A percentile compares a stretch with the other conserved stretches of the same genome.
Conservation (phyloP, 768 basidiomycete genomes). For the Mycena rebaudengoi region DNA sequence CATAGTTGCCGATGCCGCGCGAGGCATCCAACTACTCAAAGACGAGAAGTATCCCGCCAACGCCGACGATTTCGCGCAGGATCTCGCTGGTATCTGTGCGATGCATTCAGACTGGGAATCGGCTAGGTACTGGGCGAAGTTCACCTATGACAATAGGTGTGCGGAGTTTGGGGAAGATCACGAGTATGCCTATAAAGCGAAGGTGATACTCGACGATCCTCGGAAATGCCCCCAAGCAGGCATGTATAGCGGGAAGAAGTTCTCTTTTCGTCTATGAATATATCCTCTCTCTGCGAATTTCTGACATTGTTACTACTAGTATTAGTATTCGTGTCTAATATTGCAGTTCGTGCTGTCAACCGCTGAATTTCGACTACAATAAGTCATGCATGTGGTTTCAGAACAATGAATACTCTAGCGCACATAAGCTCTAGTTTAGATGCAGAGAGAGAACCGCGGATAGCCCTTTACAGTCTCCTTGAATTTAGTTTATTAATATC, state of each 20-base stretch:
- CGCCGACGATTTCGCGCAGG: slow-evolving; percentile 29
- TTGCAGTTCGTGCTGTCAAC: too few relatives aligned
- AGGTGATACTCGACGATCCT: slow-evolving; percentile 10
- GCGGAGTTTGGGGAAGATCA: slow-evolving; percentile 33
- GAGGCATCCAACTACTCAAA: slow-evolving; percentile 11
- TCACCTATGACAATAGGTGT: slow-evolving; percentile 24
- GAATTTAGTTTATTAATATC: too few relatives aligned
- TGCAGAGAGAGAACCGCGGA: too few relatives aligned
- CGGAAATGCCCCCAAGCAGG: slow-evolving; percentile 10
- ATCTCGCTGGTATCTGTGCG: slow-evolving; percentile 29
- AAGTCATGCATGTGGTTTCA: too few relatives aligned
- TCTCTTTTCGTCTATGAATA: not conserved
- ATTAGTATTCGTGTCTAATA: too few relatives aligned
- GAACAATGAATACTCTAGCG: too few relatives aligned
- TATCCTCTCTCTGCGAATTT: too few relatives aligned
- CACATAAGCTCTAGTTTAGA: too few relatives aligned
- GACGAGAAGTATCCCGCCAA: slow-evolving; percentile 31
- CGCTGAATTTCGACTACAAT: too few relatives aligned
- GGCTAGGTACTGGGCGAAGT: slow-evolving; percentile 31
- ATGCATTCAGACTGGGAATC: slow-evolving; percentile 34
- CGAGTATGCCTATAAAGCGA: slow-evolving; percentile 8
- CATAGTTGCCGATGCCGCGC: slow-evolving; percentile 1
- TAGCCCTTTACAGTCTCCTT: too few relatives aligned
- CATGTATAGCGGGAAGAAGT: slow-evolving; percentile 9
- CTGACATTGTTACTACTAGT: too few relatives aligned